phyloP scores from a whole-genome alignment of 1,139 yeast genomes.

The Cylindricascospora bacillispora region DNA sequence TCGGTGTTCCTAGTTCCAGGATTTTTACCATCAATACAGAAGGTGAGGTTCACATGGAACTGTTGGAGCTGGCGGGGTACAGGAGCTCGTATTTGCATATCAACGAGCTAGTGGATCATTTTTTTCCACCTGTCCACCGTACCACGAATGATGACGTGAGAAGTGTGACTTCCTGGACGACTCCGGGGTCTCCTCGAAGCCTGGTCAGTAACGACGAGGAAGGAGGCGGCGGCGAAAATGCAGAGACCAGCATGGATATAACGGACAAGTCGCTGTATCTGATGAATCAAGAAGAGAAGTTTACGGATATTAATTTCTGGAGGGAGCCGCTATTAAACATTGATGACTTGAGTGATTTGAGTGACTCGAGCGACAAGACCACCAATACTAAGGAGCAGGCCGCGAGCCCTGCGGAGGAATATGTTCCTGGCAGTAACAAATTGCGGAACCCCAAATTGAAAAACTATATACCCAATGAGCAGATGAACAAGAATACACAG shows the following conservation, averaged over 20 bases:
- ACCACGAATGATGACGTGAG: conserved; percentile 23
- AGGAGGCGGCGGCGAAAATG: background rate
- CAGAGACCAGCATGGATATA: background rate
- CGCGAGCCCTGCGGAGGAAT: background rate
- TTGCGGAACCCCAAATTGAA: conserved; percentile 2
- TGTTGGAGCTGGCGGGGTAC: conserved; percentile 86
- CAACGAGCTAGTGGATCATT: conserved; percentile 91
- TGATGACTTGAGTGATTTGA: conserved; percentile 26
- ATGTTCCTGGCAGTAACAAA: conserved; percentile 1
- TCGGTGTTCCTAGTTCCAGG: conserved; percentile 86
- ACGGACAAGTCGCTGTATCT: conserved; percentile 12
- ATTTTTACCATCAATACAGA: conserved; percentile 93
- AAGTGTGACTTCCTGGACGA: conserved; percentile 14
- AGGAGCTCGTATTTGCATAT: conserved; percentile 79
- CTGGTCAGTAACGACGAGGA: conserved; percentile 8
- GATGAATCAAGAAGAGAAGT: conserved; percentile 44
- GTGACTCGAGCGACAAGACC: conserved; percentile 20
- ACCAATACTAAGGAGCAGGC: conserved; percentile 13
- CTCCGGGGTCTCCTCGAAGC: conserved; percentile 22
- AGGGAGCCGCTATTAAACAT: conserved; percentile 63
- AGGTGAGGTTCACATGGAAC: conserved; percentile 96
- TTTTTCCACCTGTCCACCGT: conserved; percentile 75
- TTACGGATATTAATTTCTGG: conserved; percentile 87
- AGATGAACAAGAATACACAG: too few species aligned
- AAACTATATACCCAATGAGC: too few species aligned